phyloP scores from a whole-genome alignment of 1,284 basidiomycete genomes.

The Takashimella tepidaria region DNA sequence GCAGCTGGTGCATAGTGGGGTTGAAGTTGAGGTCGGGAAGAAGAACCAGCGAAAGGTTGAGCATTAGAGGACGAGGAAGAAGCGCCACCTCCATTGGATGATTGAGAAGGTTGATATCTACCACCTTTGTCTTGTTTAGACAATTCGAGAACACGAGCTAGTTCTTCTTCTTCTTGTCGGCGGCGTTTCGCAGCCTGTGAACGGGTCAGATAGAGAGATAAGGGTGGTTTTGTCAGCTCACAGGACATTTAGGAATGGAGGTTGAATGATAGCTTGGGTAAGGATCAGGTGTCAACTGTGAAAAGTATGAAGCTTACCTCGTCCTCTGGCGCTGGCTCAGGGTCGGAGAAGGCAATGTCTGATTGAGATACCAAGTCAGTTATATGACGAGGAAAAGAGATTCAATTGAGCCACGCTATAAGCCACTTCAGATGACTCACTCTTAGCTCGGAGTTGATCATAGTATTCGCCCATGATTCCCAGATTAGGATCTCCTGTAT shows the following conservation, averaged over 20 bases:
- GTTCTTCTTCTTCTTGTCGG: constrained; percentile 78
- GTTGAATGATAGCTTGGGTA: too few relatives aligned
- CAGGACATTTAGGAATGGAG: neutral
- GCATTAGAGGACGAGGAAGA: constrained; percentile 30
- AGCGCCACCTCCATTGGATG: constrained; percentile 6
- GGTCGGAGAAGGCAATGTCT: constrained; percentile 55
- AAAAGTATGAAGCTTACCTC: constrained; percentile 12
- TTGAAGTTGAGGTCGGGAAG: constrained; percentile 8
- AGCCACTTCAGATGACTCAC: constrained; percentile 49
- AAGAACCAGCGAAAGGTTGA: constrained; percentile 1
- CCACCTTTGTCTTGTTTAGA: constrained; percentile 84
- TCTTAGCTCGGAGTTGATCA: constrained; percentile 73
- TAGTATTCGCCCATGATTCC: constrained; percentile 90
- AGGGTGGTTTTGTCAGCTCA: neutral
- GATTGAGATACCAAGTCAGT: constrained; percentile 7
- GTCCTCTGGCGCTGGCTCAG: constrained; percentile 52
- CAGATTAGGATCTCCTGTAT: constrained; percentile 60
- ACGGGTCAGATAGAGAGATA: constrained; percentile 48
- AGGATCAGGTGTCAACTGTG: too few relatives aligned
- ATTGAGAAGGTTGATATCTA: constrained; percentile 45
- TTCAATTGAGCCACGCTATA: too few relatives aligned
- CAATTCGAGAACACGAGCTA: constrained; percentile 82
- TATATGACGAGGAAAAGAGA: too few relatives aligned
- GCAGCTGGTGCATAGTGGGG: constrained; percentile 20
- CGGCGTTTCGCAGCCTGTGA: constrained; percentile 67